These are phyloP conservation scores for Vanrija humicola DNA, from an alignment of 1,284 basidiomycete species.

Conservation along the genomic window DNA sequence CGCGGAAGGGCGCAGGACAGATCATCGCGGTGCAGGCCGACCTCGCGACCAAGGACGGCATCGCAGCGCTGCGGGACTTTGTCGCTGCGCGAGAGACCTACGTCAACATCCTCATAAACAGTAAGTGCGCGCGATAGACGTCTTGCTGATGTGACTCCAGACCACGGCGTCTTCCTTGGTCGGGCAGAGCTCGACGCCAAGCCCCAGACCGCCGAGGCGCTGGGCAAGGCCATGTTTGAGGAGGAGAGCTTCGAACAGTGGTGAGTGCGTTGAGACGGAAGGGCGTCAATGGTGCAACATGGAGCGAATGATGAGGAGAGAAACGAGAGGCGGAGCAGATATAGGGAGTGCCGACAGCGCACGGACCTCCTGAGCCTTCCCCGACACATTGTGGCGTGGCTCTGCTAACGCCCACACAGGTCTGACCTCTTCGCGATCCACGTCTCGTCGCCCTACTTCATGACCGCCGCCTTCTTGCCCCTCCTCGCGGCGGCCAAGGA, in stretches of 20 bases:
- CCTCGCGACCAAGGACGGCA: slow-evolving; percentile 41
- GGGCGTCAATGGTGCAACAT: too few species aligned
- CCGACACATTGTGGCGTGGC: too few species aligned
- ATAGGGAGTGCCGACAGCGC: too few species aligned
- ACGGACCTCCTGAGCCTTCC: too few species aligned
- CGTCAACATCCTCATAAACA: slow-evolving; percentile 39
- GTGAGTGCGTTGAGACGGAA: slow-evolving; percentile 12
- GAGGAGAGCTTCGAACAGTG: slow-evolving; percentile 41
- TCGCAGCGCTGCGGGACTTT: slow-evolving; percentile 6
- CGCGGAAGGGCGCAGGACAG: slow-evolving; percentile 20
- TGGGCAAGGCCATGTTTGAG: slow-evolving; percentile 44
- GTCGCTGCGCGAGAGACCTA: slow-evolving; percentile 18
- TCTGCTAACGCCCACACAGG: background rate
- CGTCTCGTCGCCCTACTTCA: slow-evolving; percentile 45
- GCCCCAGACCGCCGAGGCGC: slow-evolving; percentile 39
- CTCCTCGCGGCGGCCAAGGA: slow-evolving; percentile 39
- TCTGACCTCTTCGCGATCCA: slow-evolving; percentile 40
- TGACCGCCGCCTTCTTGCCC: slow-evolving; percentile 44
- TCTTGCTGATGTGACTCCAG: slow-evolving; percentile 12
- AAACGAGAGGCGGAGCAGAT: too few species aligned
- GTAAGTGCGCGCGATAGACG: slow-evolving; percentile 16
- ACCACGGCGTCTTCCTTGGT: slow-evolving; percentile 41
- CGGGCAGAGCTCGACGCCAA: slow-evolving; percentile 25
- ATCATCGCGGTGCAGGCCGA: slow-evolving; percentile 43
- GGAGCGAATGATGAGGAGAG: too few species aligned